Evolutionary conservation across 2,329 filamentous ascomycete species (phyloP).

Genomic region (Epichloe brachyelytri): DNA sequence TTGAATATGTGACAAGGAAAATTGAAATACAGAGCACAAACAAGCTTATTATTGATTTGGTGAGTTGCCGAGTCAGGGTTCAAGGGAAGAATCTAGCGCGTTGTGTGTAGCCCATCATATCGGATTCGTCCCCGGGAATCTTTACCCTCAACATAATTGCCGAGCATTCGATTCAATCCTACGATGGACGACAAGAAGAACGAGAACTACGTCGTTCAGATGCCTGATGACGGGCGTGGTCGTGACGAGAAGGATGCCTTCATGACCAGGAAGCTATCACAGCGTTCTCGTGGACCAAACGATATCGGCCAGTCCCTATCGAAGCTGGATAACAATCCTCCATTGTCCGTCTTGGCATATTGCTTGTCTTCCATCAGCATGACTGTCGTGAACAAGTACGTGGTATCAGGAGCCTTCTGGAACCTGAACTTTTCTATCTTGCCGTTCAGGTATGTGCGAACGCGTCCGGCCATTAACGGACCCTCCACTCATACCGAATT

Average conservation of each 20-base stretch:
- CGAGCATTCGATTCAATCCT: too few relatives aligned
- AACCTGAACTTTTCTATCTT: slow-evolving; percentile 96
- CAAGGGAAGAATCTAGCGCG: too few relatives aligned
- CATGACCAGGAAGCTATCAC: slow-evolving; percentile 18
- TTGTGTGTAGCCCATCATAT: too few relatives aligned
- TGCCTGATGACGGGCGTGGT: slow-evolving; percentile 44
- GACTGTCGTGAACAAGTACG: slow-evolving; percentile 99
- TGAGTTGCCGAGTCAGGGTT: too few relatives aligned
- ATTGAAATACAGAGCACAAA: too few relatives aligned
- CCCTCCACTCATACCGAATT: slow-evolving; percentile 1
- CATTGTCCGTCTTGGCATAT: slow-evolving; percentile 75
- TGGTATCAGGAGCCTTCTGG: slow-evolving; percentile 79
- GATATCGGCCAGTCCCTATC: slow-evolving; percentile 16
- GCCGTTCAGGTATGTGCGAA: slow-evolving; percentile 66
- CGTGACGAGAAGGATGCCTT: slow-evolving; percentile 41
- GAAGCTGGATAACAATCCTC: slow-evolving; percentile 59
- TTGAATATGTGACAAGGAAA: too few relatives aligned
- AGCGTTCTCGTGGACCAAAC: slow-evolving; percentile 3
- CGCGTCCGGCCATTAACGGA: not conserved
- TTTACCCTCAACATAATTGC: not conserved
- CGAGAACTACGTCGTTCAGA: slow-evolving; percentile 61
- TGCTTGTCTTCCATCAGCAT: slow-evolving; percentile 95
- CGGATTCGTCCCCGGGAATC: not conserved
- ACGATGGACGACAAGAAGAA: slow-evolving; percentile 82
- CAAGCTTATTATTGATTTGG: too few relatives aligned